Evolutionary conservation across 2,329 filamentous ascomycete genomes (phyloP), one percentile per base, ranked within the genome.

Genomic region (Scedosporium dehoogii): DNA sequence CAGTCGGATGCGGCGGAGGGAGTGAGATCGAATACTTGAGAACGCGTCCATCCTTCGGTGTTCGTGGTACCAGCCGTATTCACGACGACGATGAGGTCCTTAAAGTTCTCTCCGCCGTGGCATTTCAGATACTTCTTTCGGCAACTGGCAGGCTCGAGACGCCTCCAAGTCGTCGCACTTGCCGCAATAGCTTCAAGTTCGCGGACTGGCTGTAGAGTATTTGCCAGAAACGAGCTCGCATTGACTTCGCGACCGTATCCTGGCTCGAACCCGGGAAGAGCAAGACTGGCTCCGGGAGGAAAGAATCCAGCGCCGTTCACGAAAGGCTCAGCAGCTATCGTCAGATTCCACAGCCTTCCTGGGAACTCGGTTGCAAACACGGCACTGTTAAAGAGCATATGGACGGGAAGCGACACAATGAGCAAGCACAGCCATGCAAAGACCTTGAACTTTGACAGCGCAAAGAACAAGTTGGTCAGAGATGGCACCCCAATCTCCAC

Each of bases 321-420:
- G 10, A 61, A 61, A 9, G 46, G 46, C 46, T 61, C 59, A 16
- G 59, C 46, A 6, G 67, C 63, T 1, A 69, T 58, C 3, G 65
- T 60, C 25, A 66, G 53, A 23, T 65, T 55, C 51, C 61, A 62
- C 33, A 60, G 53, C 18, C 58, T 38, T 9, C 61, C 59, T 6
- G 51, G 57, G 38, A 65, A 21, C 9, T 65, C 64, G 6, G 61
- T 65, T 58, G 25, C 33, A 44, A 62, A 64, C 6, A 65, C 64
- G 48, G 41, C 63, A 9, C 60, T 66, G 55, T 67, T 69, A 56
- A 69, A 69, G 23, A 72, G 63, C 2, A 71, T 44, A 60, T 72
- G 69, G 3, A 73, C 64, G 0, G 70, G 71, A 6, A 72, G 18
- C 1, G 70, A 69, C 23, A 62, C 68, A 2, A 68, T 18, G 14